Evolutionary conservation across 441 rosid genomes (phyloP).

Genomic region (Euphorbia celastroides): DNA sequence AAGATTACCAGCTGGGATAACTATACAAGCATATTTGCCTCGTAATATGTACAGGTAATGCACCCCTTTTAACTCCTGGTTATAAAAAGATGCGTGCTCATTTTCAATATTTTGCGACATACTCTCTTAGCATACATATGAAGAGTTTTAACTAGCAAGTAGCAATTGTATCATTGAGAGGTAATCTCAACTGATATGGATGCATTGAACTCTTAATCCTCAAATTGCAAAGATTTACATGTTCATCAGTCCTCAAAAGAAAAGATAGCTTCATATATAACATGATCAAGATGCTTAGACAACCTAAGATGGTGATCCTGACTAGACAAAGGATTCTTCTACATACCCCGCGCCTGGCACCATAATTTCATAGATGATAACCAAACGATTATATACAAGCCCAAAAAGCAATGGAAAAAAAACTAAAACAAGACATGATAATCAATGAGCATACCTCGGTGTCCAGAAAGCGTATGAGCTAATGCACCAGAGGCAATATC

Average conservation of each 20-base stretch:
- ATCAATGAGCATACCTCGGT: conserved; percentile 55
- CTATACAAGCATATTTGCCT: not conserved
- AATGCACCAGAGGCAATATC: conserved; percentile 92
- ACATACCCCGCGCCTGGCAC: not conserved
- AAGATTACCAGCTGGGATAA: not conserved
- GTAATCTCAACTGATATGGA: not conserved
- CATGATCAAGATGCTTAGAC: not conserved
- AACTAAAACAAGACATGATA: not conserved
- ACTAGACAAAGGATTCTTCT: not conserved
- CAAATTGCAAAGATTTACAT: not conserved
- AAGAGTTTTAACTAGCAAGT: not conserved
- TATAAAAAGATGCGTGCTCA: not conserved
- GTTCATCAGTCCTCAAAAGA: not conserved
- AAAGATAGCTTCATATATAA: not conserved
- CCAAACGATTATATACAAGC: not conserved
- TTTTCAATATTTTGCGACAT: not conserved
- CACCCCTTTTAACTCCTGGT: not conserved
- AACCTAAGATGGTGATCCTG: not conserved
- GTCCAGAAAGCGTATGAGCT: conserved; percentile 90
- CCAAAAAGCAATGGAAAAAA: not conserved
- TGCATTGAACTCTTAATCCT: not conserved
- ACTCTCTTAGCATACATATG: not conserved
- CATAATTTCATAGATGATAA: not conserved
- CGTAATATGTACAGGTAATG: not conserved
- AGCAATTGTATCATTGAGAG: not conserved